Evolutionary conservation across 371 early-diverging fungal species (phyloP).

Genomic region (Thermomucor indicae-seudaticae): DNA sequence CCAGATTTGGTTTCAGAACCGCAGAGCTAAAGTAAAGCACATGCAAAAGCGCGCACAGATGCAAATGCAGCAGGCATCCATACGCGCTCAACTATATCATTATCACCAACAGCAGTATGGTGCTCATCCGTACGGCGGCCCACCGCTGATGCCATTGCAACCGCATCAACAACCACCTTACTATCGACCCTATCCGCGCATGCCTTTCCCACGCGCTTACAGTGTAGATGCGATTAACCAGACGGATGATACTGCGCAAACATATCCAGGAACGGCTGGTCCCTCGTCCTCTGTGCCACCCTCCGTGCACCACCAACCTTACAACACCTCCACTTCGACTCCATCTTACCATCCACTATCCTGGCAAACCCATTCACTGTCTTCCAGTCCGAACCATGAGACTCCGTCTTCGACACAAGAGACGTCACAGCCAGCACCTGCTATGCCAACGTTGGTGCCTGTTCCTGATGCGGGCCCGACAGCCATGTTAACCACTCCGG

Average conservation of each 20-base stretch:
- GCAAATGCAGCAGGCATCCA: slow-evolving; percentile 36
- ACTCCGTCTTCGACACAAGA: slow-evolving; percentile 1
- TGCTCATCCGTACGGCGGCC: slow-evolving; percentile 3
- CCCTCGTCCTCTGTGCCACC: slow-evolving; percentile 13
- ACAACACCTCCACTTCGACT: slow-evolving; percentile 1
- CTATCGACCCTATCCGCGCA: slow-evolving; percentile 7
- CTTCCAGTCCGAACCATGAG: slow-evolving; percentile 1
- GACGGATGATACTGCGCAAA: too few species aligned
- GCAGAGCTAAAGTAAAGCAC: slow-evolving; percentile 90
- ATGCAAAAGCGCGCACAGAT: slow-evolving; percentile 57
- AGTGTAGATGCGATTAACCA: slow-evolving; percentile 29
- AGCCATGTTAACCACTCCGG: slow-evolving; percentile 26
- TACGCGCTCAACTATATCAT: slow-evolving; percentile 28
- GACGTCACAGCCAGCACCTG: slow-evolving; percentile 14
- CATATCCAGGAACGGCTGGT: slow-evolving; percentile 7
- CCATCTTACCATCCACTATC: neutral
- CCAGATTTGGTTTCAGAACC: slow-evolving; percentile 99
- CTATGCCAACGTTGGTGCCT: slow-evolving; percentile 21
- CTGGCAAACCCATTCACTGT: neutral
- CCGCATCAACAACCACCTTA: slow-evolving; percentile 9
- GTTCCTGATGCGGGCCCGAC: slow-evolving; percentile 48
- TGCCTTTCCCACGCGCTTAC: slow-evolving; percentile 24
- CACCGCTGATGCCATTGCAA: slow-evolving; percentile 9
- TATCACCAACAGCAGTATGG: slow-evolving; percentile 18
- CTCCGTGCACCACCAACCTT: slow-evolving; percentile 10